A percentile compares a stretch with the other conserved stretches of the same genome.
Evolutionary conservation across 345 rosid species (phyloP).

Genomic region (Populus alba): DNA sequence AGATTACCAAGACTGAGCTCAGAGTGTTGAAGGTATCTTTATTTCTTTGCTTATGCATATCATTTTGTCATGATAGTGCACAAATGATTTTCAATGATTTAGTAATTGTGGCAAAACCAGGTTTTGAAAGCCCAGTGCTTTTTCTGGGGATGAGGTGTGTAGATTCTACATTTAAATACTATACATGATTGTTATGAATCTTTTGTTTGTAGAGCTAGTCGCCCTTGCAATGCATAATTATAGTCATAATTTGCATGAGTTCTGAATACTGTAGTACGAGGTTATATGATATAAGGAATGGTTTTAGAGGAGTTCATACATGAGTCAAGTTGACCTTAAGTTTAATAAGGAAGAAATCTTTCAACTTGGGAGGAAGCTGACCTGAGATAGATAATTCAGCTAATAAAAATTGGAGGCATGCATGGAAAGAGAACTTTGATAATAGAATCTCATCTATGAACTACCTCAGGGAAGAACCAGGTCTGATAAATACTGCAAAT

Average conservation of each 20-base stretch:
- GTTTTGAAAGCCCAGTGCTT: neutral
- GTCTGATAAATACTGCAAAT: neutral
- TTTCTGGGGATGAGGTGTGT: neutral
- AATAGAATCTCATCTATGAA: neutral
- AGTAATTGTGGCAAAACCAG: neutral
- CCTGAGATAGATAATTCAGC: neutral
- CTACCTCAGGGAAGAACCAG: neutral
- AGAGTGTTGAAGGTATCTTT: constrained; percentile 43
- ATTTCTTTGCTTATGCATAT: neutral
- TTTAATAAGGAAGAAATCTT: neutral
- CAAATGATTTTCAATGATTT: neutral
- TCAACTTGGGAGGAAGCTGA: neutral
- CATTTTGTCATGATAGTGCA: neutral
- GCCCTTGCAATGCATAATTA: neutral
- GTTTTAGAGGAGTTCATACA: neutral
- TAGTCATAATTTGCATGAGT: neutral
- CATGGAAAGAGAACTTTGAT: neutral
- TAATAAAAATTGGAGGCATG: neutral
- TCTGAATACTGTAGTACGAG: neutral
- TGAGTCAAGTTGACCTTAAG: neutral
- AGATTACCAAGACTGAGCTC: constrained; percentile 52
- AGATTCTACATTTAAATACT: neutral
- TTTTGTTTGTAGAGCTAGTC: neutral
- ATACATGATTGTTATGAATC: neutral
- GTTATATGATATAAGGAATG: neutral